phyloP scores from a whole-genome alignment of 768 basidiomycete genomes.

The Hebeloma cylindrosporum region DNA sequence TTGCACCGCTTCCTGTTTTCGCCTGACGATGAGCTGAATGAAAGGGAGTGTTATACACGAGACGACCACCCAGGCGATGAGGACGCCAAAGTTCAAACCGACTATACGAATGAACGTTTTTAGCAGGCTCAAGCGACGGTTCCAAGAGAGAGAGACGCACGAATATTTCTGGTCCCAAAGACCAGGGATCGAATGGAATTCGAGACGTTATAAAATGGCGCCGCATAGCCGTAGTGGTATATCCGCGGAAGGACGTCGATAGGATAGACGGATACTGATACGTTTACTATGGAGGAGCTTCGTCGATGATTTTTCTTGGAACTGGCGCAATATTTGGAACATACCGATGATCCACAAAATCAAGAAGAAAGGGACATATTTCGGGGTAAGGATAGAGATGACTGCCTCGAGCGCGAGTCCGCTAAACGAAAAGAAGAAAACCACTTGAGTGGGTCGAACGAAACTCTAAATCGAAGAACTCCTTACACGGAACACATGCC shows the following conservation, averaged over 20 bases:
- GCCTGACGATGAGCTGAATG: constrained; percentile 44
- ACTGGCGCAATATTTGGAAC: constrained; percentile 11
- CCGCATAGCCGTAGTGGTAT: constrained; percentile 67
- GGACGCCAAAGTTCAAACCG: constrained; percentile 60
- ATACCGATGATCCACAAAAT: constrained; percentile 67
- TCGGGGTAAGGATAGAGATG: constrained; percentile 55
- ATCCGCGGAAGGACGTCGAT: constrained; percentile 56
- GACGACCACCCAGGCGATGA: constrained; percentile 53
- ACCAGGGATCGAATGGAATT: constrained; percentile 57
- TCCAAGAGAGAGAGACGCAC: constrained; percentile 35
- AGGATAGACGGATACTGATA: constrained; percentile 60
- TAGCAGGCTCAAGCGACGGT: not conserved
- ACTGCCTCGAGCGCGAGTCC: constrained; percentile 65
- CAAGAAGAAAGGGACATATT: constrained; percentile 64
- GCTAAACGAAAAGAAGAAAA: constrained; percentile 28
- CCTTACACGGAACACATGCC: constrained; percentile 62
- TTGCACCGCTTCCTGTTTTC: no score
- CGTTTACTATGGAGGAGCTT: constrained; percentile 47
- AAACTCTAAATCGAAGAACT: constrained; percentile 19
- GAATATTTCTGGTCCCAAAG: constrained; percentile 63
- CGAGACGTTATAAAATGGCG: constrained; percentile 73
- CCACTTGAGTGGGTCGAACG: not conserved
- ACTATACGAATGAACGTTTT: constrained; percentile 35
- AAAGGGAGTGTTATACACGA: constrained; percentile 54
- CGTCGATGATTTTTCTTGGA: not conserved